Base-by-base conservation (phyloP, 2,329 filamentous ascomycete genomes). In the Clarireedia monteithiana region DNA sequence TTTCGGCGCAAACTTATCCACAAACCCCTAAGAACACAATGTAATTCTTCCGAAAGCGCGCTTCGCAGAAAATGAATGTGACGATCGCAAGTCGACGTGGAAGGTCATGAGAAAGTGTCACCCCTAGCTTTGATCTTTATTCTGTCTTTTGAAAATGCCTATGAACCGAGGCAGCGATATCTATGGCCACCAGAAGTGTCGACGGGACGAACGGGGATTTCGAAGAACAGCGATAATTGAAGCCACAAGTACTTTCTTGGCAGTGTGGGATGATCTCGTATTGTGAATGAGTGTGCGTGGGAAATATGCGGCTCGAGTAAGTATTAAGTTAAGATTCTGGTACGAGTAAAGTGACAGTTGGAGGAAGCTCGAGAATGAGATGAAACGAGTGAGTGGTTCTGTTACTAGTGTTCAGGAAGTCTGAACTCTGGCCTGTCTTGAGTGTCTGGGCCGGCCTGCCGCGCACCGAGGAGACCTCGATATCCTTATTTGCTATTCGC, bases 51-150 rank as follows among this genome's bases (percentile, higher is more conserved):
- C 42, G 42, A 10, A 15, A 50, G 23, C 45, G 42, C 30, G 38
- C 50, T 52, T 46, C 48, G 56, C 50, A 50, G 47, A 58, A 53
- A 52, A 53, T 58, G 47, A 51, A 24, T 52, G 48, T 55, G 52
- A 50, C 58, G 57, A 57, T 62, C 62, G 59, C 59, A 60, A 53
- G 53, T 59, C 45, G 53, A 57, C 52, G 51, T 50, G 30, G 36
- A 56, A 39, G 50, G 48, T 62, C 55, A 57, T 60, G 53, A 53
- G 56, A 62, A 57, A 57, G 59, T 61, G 63, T 64, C 61, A 58
- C 53, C 50, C 60, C 63, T 62, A 55, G 46, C 46, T 42, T 14
- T 44, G 50, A 26, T 55, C 24, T 30, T 44, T 36, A 50, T 55
- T 40, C 45, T 48, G 24, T 42, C 27, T 36, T 24, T 44, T 26